phyloP scores from a whole-genome alignment of 192 early-diverging fungal species.

The Rhizoclosmatium globosum region DNA sequence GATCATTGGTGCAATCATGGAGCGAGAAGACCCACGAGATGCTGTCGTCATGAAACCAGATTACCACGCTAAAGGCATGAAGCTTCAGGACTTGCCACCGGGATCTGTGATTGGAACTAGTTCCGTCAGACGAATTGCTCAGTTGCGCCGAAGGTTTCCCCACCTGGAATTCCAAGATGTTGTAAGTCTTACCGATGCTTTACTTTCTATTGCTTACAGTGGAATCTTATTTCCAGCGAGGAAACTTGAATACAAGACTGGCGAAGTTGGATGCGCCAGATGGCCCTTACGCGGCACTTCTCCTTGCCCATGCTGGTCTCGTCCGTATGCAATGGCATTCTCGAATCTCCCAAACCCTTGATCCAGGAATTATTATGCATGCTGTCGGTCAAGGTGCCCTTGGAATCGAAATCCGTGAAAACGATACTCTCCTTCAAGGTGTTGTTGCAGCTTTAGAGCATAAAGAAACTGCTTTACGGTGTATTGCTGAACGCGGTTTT shows the following conservation, averaged over 20 bases:
- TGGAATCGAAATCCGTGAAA: constrained; percentile 79
- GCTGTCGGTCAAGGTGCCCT: constrained; percentile 95
- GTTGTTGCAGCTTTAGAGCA: constrained; percentile 76
- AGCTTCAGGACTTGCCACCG: constrained; percentile 69
- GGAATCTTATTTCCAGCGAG: constrained; percentile 44
- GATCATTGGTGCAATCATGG: constrained; percentile 80
- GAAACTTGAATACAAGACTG: constrained; percentile 85
- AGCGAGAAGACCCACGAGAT: constrained; percentile 92
- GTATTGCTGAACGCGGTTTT: constrained; percentile 83
- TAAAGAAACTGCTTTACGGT: constrained; percentile 66
- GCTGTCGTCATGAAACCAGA: constrained; percentile 74
- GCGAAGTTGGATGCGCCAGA: constrained; percentile 84
- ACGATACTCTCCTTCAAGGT: constrained; percentile 60
- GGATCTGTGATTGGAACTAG: constrained; percentile 89
- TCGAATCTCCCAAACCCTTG: constrained; percentile 78
- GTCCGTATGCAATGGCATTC: constrained; percentile 69
- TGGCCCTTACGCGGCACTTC: constrained; percentile 70
- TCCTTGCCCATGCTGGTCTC: constrained; percentile 90
- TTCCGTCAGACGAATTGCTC: constrained; percentile 86
- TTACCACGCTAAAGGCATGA: constrained; percentile 34
- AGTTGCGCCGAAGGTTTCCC: constrained; percentile 82
- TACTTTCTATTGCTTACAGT: constrained; percentile 21
- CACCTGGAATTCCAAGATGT: constrained; percentile 80
- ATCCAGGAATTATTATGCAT: constrained; percentile 70
- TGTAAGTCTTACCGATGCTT: constrained; percentile 48